phyloP scores from a whole-genome alignment of 139 green algal species.

The Chlamydomonas urium region DNA sequence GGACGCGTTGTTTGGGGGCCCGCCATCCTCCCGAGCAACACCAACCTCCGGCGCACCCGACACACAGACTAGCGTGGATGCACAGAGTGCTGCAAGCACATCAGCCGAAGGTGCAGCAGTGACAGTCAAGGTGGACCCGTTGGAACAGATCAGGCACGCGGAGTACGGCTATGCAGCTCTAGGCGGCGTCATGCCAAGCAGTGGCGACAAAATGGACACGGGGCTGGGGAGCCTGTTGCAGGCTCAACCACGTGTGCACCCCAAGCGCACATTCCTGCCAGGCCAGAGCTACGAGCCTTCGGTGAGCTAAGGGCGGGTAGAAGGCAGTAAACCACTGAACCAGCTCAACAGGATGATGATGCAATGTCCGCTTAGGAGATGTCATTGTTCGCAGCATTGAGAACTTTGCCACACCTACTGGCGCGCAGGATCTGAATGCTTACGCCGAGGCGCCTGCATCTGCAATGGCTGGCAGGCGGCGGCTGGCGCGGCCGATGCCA shows the following conservation, averaged over 20 bases:
- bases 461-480: no score
- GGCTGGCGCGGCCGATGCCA: neutral
- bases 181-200: constrained; percentile 19
- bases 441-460: neutral
- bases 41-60: neutral
- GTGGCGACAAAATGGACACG: neutral
- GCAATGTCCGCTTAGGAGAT: no score
- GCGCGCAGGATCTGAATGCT: constrained; percentile 26
- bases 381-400: no score
- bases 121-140: neutral
- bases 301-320: constrained; percentile 11
- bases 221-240: neutral
- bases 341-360: neutral
- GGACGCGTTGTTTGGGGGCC: constrained; percentile 8
- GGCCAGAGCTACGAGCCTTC: constrained; percentile 33
- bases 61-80: neutral
- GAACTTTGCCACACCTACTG: neutral
- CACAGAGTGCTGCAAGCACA: neutral
- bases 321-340: neutral
- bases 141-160: neutral
- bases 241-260: constrained; percentile 25
- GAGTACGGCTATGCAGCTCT: constrained; percentile 33
- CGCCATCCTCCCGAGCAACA: neutral
- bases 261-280: constrained; percentile 20
- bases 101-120: neutral